A percentile compares a stretch with the other conserved stretches of the same genome.
These are phyloP conservation scores for Plasmodium inui DNA, from an alignment of 169 alveolate genomes.

Conservation along the genomic window DNA sequence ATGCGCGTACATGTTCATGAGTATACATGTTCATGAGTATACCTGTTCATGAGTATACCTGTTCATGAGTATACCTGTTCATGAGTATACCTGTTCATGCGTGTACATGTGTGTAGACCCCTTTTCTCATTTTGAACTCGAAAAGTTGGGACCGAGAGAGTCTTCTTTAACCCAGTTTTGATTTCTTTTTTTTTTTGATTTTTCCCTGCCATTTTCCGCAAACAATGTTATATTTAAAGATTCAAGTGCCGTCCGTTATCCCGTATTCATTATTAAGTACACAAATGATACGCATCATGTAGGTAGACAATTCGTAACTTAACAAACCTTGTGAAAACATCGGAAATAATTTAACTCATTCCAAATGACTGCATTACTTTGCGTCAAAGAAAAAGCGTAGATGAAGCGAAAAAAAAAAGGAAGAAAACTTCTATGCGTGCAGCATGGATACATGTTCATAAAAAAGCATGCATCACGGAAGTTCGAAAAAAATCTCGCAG, in stretches of 20 bases:
- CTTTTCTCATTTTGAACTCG: background rate
- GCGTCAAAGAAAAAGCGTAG: background rate
- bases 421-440: background rate
- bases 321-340: background rate
- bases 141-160: background rate
- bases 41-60: no score
- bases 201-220: background rate
- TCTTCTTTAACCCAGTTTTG: background rate
- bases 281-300: background rate
- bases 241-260: background rate
- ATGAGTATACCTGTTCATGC: no score
- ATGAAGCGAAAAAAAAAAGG: background rate
- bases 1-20: no score
- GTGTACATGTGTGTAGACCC: background rate
- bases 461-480: no score
- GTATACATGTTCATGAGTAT: no score
- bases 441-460: no score
- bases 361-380: background rate
- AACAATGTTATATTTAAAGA: background rate
- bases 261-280: background rate
- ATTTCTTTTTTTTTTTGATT: background rate
- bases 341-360: background rate
- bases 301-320: background rate
- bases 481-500: no score
- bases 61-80: no score